Conservation (phyloP, 768 basidiomycete species). For the Galerina sulciceps region DNA sequence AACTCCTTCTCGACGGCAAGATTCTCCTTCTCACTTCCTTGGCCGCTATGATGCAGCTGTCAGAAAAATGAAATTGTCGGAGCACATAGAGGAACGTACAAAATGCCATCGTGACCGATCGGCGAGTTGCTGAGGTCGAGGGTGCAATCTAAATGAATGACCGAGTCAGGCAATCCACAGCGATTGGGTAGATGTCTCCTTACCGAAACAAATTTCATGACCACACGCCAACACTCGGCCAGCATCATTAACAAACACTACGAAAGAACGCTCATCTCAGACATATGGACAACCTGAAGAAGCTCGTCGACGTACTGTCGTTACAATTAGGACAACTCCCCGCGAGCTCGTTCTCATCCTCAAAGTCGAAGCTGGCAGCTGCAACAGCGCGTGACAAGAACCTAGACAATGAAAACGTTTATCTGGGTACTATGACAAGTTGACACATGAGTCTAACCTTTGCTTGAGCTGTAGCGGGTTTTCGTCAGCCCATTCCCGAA, state of each 20-base stretch:
- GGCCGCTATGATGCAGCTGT: slow-evolving; percentile 41
- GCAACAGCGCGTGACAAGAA: slow-evolving; percentile 54
- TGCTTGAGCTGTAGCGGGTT: slow-evolving; percentile 35
- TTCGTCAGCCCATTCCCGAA: background rate
- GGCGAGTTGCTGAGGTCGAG: slow-evolving; percentile 54
- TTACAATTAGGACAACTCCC: slow-evolving; percentile 67
- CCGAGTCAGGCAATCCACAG: background rate
- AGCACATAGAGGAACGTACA: slow-evolving; percentile 41
- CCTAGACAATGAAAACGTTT: background rate
- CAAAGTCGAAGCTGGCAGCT: slow-evolving; percentile 45
- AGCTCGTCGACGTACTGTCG: slow-evolving; percentile 48
- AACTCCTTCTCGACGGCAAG: slow-evolving; percentile 56
- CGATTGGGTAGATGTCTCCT: slow-evolving; percentile 11
- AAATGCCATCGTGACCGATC: slow-evolving; percentile 60
- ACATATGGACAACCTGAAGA: background rate
- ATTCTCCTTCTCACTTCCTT: slow-evolving; percentile 61
- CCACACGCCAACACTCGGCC: slow-evolving; percentile 68
- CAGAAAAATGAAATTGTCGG: background rate
- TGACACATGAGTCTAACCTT: slow-evolving; percentile 20
- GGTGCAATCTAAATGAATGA: slow-evolving; percentile 49
- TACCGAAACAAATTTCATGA: slow-evolving; percentile 69
- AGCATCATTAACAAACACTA: slow-evolving; percentile 52
- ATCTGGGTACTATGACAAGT: background rate
- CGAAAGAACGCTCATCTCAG: background rate
- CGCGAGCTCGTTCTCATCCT: slow-evolving; percentile 47